Conservation (phyloP, 106 monocot species). For the Phalaenopsis aphrodite region DNA sequence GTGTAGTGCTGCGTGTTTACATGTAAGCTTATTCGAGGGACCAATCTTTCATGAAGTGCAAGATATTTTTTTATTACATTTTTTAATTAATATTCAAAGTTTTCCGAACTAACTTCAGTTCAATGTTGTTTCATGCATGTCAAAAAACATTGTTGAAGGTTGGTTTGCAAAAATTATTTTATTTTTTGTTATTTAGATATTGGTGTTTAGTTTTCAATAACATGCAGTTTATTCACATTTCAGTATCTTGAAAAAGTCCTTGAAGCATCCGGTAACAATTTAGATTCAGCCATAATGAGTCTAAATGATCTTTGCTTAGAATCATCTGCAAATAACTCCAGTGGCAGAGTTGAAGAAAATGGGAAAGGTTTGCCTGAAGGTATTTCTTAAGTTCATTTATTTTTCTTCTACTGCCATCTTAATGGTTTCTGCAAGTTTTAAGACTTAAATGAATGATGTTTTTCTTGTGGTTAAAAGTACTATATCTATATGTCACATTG, state of each 20-base stretch:
- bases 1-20: not conserved
- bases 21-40: not conserved
- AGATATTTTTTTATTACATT: not conserved
- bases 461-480: too few relatives aligned
- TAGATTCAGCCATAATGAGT: constrained; percentile 7
- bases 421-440: too few relatives aligned
- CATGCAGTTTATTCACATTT: not conserved
- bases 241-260: constrained; percentile 10
- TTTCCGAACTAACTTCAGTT: not conserved
- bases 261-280: constrained; percentile 7
- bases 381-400: not conserved
- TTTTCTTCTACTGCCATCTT: too few relatives aligned
- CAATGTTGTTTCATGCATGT: not conserved
- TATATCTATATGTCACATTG: too few relatives aligned
- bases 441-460: too few relatives aligned
- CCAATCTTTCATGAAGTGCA: not conserved
- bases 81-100: not conserved
- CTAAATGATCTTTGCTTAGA: constrained; percentile 6
- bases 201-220: not conserved
- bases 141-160: not conserved
- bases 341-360: constrained; percentile 3
- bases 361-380: not conserved
- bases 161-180: not conserved
- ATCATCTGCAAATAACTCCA: constrained; percentile 2
- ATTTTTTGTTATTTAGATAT: not conserved